These are phyloP conservation scores for Limtongia smithiae DNA, from an alignment of 805 yeast species.

Conservation along the genomic window DNA sequence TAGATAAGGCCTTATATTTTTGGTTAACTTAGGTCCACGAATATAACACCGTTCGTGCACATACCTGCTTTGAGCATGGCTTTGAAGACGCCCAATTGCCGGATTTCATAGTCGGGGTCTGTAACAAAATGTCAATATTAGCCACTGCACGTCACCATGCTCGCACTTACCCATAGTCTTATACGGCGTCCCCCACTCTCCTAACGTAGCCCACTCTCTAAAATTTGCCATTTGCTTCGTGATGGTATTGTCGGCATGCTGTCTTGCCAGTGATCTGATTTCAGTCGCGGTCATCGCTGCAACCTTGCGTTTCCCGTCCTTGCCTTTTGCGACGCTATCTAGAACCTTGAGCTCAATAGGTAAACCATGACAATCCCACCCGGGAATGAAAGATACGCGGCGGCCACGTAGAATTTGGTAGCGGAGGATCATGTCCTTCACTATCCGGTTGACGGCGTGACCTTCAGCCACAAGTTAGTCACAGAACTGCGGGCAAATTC, in stretches of 20 bases:
- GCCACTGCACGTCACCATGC: too few relatives aligned
- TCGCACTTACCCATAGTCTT: constrained; percentile 53
- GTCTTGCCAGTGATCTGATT: constrained; percentile 60
- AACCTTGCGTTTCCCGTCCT: constrained; percentile 30
- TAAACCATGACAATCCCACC: constrained; percentile 99
- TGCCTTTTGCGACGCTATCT: constrained; percentile 38
- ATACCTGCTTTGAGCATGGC: constrained; percentile 48
- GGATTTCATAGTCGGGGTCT: constrained; percentile 61
- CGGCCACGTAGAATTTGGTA: constrained; percentile 61
- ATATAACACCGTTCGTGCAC: too few relatives aligned
- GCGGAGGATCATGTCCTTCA: constrained; percentile 82
- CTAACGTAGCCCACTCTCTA: constrained; percentile 69
- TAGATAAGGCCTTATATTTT: constrained; percentile 68
- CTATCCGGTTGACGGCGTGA: constrained; percentile 84
- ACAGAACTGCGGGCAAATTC: too few relatives aligned
- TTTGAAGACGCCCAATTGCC: constrained; percentile 70
- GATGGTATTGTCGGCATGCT: constrained; percentile 67
- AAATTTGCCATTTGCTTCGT: constrained; percentile 62
- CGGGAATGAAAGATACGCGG: constrained; percentile 72
- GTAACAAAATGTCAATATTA: neutral
- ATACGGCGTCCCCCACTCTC: constrained; percentile 74
- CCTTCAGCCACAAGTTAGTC: too few relatives aligned
- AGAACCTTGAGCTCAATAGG: constrained; percentile 92
- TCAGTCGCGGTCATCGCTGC: constrained; percentile 43
- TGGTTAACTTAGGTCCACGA: too few relatives aligned